These are phyloP conservation scores for Penicillium dipodomyicola DNA, from an alignment of 495 filamentous ascomycete genomes.

Conservation along the genomic window DNA sequence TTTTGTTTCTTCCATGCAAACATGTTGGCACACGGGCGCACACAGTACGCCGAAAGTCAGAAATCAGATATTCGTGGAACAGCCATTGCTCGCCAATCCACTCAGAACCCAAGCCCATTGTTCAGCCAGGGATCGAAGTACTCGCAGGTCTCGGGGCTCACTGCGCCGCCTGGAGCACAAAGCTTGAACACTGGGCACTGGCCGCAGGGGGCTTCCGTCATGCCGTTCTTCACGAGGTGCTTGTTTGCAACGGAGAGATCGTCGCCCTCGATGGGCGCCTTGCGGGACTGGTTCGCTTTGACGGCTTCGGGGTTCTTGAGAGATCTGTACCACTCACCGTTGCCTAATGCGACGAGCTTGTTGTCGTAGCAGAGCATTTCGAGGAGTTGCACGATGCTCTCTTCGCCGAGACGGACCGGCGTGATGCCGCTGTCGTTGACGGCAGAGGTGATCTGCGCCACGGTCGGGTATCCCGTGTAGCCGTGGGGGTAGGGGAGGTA, in stretches of 20 bases:
- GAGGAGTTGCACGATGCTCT: conserved; percentile 75
- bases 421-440: conserved; percentile 65
- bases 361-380: conserved; percentile 85
- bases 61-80: neutral
- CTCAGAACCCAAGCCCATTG: conserved; percentile 39
- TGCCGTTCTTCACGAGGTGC: conserved; percentile 55
- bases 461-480: conserved; percentile 73
- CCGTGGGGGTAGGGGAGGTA: conserved; percentile 65
- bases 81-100: neutral
- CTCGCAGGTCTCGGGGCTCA: conserved; percentile 84
- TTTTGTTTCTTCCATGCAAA: conserved; percentile 22
- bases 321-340: conserved; percentile 53
- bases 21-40: conserved; percentile 11
- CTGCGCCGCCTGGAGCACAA: conserved; percentile 82
- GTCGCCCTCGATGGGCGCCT: conserved; percentile 29
- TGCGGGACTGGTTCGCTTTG: conserved; percentile 42
- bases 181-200: conserved; percentile 90
- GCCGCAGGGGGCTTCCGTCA: conserved; percentile 88
- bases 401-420: conserved; percentile 61
- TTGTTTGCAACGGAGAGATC: conserved; percentile 22
- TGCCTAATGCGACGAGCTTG: conserved; percentile 51
- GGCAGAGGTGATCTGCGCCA: conserved; percentile 65
- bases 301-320: conserved; percentile 40
- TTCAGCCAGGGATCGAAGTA: conserved; percentile 84
- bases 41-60: conserved; percentile 12